Conservation (phyloP, 2,329 filamentous ascomycete species). For the Sclerotinia borealis region DNA sequence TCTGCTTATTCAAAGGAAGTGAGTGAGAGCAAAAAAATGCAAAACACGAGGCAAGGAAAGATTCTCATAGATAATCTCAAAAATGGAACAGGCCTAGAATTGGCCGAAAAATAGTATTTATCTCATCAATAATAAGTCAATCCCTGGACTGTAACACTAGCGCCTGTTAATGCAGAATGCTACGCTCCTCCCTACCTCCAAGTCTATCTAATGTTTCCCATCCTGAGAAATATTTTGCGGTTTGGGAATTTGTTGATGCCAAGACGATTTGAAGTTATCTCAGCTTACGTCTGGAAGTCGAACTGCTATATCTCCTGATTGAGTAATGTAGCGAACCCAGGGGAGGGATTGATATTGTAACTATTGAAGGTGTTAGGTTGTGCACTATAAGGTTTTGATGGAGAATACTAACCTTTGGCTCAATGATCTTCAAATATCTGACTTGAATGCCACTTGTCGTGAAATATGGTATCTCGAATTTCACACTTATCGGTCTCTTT, state of each 20-base stretch:
- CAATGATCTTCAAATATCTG: slow-evolving; percentile 96
- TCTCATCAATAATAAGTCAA: not conserved
- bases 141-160: not conserved
- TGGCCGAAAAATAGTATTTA: not conserved
- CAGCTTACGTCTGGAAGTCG: slow-evolving; percentile 66
- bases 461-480: slow-evolving; percentile 99
- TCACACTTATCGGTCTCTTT: slow-evolving; percentile 95
- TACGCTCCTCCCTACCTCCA: slow-evolving; percentile 1
- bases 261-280: not conserved
- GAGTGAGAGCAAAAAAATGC: not conserved
- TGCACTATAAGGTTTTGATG: not conserved
- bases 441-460: slow-evolving; percentile 99
- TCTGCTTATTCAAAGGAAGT: not conserved
- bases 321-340: slow-evolving; percentile 98
- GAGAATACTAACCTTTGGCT: slow-evolving; percentile 74
- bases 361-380: slow-evolving; percentile 40
- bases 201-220: slow-evolving; percentile 9
- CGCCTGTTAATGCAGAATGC: slow-evolving; percentile 6
- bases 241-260: not conserved
- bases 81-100: not conserved
- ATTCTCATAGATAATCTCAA: not conserved
- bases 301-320: slow-evolving; percentile 94
- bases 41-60: not conserved
- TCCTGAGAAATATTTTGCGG: not conserved
- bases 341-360: slow-evolving; percentile 96